Percentiles rank a stretch among this genome's conserved stretches.
These are phyloP conservation scores for Hortiboletus flavorubellus DNA, from an alignment of 768 basidiomycete genomes.

Conservation along the genomic window DNA sequence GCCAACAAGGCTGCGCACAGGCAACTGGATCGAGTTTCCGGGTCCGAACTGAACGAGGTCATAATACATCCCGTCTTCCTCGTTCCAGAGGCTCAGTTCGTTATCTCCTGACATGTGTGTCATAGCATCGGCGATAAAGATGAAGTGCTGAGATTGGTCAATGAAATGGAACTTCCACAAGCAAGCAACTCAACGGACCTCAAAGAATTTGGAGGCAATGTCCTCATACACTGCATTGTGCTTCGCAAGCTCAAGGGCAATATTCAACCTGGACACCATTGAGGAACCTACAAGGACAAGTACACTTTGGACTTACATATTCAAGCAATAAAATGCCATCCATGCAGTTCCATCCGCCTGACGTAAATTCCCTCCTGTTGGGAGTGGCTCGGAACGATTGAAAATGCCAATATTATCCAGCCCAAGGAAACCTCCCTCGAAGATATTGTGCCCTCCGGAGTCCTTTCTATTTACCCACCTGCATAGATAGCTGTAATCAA, in stretches of 20 bases:
- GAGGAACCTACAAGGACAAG: neutral
- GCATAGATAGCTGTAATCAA: conserved; percentile 1
- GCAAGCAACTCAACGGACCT: conserved; percentile 41
- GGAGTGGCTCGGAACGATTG: conserved; percentile 95
- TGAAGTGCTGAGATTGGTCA: conserved; percentile 69
- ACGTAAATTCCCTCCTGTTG: conserved; percentile 89
- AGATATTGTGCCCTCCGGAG: conserved; percentile 90
- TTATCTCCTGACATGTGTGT: conserved; percentile 80
- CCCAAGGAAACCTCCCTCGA: conserved; percentile 97
- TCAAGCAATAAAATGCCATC: conserved; percentile 99
- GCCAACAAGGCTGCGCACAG: conserved; percentile 94
- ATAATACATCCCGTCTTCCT: conserved; percentile 97
- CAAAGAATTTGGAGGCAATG: conserved; percentile 97
- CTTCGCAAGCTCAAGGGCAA: conserved; percentile 96
- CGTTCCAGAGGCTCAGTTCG: conserved; percentile 89
- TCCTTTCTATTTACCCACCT: conserved; percentile 99
- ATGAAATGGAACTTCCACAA: conserved; percentile 1
- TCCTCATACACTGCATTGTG: conserved; percentile 98
- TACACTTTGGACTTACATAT: conserved; percentile 60
- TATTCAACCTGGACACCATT: conserved; percentile 69
- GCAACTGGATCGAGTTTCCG: conserved; percentile 82
- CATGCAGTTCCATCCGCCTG: conserved; percentile 99
- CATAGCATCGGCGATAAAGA: conserved; percentile 99
- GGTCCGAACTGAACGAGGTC: conserved; percentile 91
- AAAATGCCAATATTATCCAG: conserved; percentile 98